Base-by-base conservation (phyloP, 495 filamentous ascomycete species). In the Podospora fimiseda region DNA sequence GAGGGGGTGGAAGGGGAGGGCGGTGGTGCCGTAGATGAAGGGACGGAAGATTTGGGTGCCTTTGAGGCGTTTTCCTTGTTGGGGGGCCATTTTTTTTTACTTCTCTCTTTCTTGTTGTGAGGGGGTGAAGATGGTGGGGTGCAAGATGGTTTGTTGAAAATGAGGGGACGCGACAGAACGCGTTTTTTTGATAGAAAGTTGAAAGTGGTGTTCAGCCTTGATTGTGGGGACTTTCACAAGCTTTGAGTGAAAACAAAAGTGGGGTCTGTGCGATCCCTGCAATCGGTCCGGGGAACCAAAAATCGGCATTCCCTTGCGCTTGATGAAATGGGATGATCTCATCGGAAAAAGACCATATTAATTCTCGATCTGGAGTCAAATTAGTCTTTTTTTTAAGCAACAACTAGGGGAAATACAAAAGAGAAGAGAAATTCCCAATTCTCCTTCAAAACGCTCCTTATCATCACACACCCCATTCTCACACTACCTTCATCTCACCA, bases 11-110 rank as follows among this genome's bases (percentile, higher is more conserved):
- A 90, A 88, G n/a, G 76, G 82, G 50, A 74, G 77, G 22, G 89
- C 88, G 53, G 84, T 84, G 52, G 83, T 88, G 65, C 89, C 89
- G 72, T 88, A 90, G 55, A 92, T 79, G 68, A 93, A 91, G 37
- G 87, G 87, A 4, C 89, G 81, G 66, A 78, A 84, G 48, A 90
- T 76, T 50, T 87, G 86, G 51, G 85, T 74, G 56, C 86, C 85
- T 75, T 93, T 78, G 55, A 78, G 64, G 59, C 78, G 79, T 54
- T 80, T 21, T 33, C 2, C 21, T 19, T 5, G 8, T 1, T 48
- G 43, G n/a, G 43, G 11, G 22, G 22, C 9, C 16, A 20, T 5
- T 42, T 22, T 45, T 39, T 23, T 15, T 30, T 22, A 22, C 18
- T 14, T 27, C 19, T 20, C 45, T 30, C 15, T 48, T n/a, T 20